Percentiles rank a stretch among this genome's conserved stretches.
Conservation (phyloP, 2,329 filamentous ascomycete genomes). For the Diaporthe nobilis region DNA sequence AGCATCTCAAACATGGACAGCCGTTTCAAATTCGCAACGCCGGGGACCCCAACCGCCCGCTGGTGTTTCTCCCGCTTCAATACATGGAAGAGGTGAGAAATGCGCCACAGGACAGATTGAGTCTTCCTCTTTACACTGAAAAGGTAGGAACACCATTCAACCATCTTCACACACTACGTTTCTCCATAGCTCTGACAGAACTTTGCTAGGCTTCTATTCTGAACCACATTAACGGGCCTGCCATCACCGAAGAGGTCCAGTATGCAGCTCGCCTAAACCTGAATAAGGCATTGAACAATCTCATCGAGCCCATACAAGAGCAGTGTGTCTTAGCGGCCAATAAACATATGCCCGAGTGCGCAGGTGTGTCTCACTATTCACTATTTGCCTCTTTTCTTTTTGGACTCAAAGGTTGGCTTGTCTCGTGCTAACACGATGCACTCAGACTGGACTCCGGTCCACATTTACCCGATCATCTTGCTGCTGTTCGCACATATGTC, state of each 20-base stretch:
- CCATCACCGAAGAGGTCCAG: slow-evolving; percentile 31
- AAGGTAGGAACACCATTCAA: not conserved
- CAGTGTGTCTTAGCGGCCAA: not conserved
- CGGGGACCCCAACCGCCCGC: not conserved
- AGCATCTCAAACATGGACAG: slow-evolving; percentile 15
- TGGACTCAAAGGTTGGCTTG: not conserved
- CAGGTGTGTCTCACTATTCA: not conserved
- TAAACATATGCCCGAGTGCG: slow-evolving; percentile 3
- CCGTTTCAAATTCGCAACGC: slow-evolving; percentile 5
- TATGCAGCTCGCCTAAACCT: slow-evolving; percentile 23
- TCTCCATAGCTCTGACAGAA: not conserved
- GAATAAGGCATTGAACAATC: slow-evolving; percentile 14
- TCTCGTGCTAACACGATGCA: not conserved
- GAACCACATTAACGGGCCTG: slow-evolving; percentile 2
- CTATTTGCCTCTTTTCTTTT: not conserved
- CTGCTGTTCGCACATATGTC: slow-evolving; percentile 40
- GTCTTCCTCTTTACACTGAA: slow-evolving; percentile 22
- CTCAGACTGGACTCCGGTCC: slow-evolving; percentile 23
- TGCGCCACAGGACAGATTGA: slow-evolving; percentile 22
- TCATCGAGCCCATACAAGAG: slow-evolving; percentile 16
- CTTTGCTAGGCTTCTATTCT: slow-evolving; percentile 3
- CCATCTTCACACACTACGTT: not conserved
- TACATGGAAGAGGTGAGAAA: slow-evolving; percentile 33
- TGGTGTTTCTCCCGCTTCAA: not conserved
- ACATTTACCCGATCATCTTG: slow-evolving; percentile 20